These are phyloP conservation scores for Fusarium citri DNA, from an alignment of 2,329 filamentous ascomycete species.

Conservation along the genomic window DNA sequence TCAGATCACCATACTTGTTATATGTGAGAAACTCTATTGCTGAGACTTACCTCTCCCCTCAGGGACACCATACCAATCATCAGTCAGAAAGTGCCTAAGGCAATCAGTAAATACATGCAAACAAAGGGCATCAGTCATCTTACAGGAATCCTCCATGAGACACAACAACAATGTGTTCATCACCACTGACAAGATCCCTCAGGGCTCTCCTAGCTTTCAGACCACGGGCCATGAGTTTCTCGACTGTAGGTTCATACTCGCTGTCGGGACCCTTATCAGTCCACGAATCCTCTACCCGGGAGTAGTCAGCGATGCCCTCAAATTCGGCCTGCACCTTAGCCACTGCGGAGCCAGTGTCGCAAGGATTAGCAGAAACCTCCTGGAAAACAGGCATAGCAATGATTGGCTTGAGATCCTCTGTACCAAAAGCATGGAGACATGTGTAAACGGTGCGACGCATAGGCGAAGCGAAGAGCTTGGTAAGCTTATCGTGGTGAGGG, in stretches of 20 bases:
- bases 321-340: slow-evolving; percentile 71
- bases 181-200: slow-evolving; percentile 59
- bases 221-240: slow-evolving; percentile 71
- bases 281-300: slow-evolving; percentile 74
- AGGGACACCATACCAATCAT: slow-evolving; percentile 77
- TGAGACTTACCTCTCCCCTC: slow-evolving; percentile 53
- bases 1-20: slow-evolving; percentile 6
- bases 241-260: slow-evolving; percentile 59
- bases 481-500: slow-evolving; percentile 72
- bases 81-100: slow-evolving; percentile 78
- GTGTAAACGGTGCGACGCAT: slow-evolving; percentile 86
- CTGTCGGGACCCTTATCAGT: slow-evolving; percentile 68
- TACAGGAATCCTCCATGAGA: slow-evolving; percentile 82
- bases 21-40: background rate
- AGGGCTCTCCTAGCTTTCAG: slow-evolving; percentile 70
- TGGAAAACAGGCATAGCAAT: slow-evolving; percentile 80
- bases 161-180: slow-evolving; percentile 78
- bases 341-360: slow-evolving; percentile 76
- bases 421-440: slow-evolving; percentile 75
- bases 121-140: background rate
- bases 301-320: slow-evolving; percentile 70
- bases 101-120: background rate
- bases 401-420: slow-evolving; percentile 61
- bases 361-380: slow-evolving; percentile 79
- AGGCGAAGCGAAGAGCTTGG: slow-evolving; percentile 81